Percentiles rank a stretch among this genome's conserved stretches.
Evolutionary conservation across 2,329 filamentous ascomycete species (phyloP).

Genomic region (Fusarium floridanum): DNA sequence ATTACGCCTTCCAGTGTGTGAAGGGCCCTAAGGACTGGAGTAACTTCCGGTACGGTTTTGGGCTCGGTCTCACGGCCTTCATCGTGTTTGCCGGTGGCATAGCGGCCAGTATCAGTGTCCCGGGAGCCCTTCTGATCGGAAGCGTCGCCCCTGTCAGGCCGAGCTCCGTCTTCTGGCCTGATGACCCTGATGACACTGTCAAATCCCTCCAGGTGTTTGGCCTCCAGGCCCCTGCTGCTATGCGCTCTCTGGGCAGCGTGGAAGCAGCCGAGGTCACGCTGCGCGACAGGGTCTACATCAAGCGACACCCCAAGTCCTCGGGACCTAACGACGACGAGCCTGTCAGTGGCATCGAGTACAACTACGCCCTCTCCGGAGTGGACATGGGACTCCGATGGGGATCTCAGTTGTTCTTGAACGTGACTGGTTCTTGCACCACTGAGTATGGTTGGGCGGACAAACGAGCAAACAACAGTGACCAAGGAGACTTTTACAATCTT

Average conservation of each 20-base stretch:
- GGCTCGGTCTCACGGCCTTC: neutral
- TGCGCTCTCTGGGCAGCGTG: neutral
- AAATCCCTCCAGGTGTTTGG: neutral
- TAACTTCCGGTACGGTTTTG: neutral
- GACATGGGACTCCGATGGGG: neutral
- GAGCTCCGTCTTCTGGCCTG: neutral
- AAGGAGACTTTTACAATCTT: neutral
- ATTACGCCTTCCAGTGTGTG: neutral
- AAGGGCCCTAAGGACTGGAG: neutral
- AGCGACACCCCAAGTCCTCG: too few relatives aligned
- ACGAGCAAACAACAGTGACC: neutral
- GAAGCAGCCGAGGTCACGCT: neutral
- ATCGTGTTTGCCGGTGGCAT: neutral
- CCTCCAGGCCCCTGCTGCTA: neutral
- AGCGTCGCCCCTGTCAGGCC: neutral
- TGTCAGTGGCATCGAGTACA: neutral
- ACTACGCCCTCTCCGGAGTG: neutral
- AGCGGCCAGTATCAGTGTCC: neutral
- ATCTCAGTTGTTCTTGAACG: neutral
- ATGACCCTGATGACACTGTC: neutral
- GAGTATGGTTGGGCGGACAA: neutral
- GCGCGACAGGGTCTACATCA: neutral
- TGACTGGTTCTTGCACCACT: neutral
- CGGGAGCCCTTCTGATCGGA: neutral
- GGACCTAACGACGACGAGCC: neutral